Percentiles rank a stretch among this genome's conserved stretches.
phyloP scores from a whole-genome alignment of 768 basidiomycete species.

The Collybia nuda region DNA sequence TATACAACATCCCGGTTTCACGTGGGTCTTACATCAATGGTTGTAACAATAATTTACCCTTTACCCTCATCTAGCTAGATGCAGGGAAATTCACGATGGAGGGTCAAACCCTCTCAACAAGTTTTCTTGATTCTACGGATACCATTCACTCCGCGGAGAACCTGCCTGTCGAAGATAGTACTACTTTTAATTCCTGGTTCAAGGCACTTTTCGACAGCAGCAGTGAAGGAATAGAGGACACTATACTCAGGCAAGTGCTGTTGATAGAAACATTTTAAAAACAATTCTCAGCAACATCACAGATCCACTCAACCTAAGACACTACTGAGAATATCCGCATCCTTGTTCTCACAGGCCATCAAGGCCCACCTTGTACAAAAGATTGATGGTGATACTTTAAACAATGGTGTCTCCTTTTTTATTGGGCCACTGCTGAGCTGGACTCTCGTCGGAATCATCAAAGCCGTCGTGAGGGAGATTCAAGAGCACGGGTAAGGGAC shows the following conservation, averaged over 20 bases:
- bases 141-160: conserved; percentile 38
- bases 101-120: conserved; percentile 43
- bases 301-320: conserved; percentile 73
- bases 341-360: conserved; percentile 67
- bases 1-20: conserved; percentile 64
- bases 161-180: conserved; percentile 40
- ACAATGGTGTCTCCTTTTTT: conserved; percentile 79
- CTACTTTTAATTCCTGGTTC: conserved; percentile 59
- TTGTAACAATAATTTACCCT: not conserved
- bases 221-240: conserved; percentile 85
- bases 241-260: conserved; percentile 54
- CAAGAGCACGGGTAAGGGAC: conserved; percentile 49
- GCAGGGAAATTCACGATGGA: conserved; percentile 45
- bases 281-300: conserved; percentile 1
- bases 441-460: conserved; percentile 77
- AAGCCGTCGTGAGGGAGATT: conserved; percentile 61
- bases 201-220: conserved; percentile 76
- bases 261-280: not conserved
- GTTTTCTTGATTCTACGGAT: conserved; percentile 51
- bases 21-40: conserved; percentile 32
- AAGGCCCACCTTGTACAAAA: conserved; percentile 42
- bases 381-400: conserved; percentile 66
- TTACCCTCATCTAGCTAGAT: conserved; percentile 43
- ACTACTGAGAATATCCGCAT: conserved; percentile 65
- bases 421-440: conserved; percentile 71